Evolutionary conservation across 345 rosid species (phyloP), one percentile per base, ranked within the genome.

Genomic region (Eucalyptus grandis): DNA sequence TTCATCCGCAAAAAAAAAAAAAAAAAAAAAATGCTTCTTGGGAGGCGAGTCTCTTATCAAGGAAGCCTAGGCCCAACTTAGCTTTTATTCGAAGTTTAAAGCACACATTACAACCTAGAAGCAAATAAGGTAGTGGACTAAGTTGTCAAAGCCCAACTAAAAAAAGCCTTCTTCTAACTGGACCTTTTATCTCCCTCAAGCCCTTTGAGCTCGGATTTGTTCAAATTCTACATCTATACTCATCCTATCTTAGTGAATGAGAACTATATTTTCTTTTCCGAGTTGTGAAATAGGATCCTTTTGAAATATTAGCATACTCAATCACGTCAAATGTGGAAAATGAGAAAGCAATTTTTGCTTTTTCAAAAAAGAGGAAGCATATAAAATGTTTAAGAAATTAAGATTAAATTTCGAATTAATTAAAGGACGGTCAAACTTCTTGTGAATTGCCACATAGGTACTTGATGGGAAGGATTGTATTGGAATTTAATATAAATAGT

Each of bases 361-460:
- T n/a, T 65, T n/a, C 22, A 1, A 31, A 69, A 67, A 31, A 31
- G 7, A 4, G 24, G 11, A 69, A 69, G 11, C 24, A 5, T 9
- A 69, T 34, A 69, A 69, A 34, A 31, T 31, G 4, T 17, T n/a
- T 34, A 69, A 69, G 24, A 34, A 69, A 69, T 69, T 2, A 69
- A 69, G 4, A 69, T 69, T 69, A 69, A 34, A 9, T 69, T 69
- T 3, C 13, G 17, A 31, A 69, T 31, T 69, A 17, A 17, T 17
- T 10, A 26, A 6, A 56, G 3, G 30, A 2, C 6, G 6, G 3
- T 9, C 6, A 0, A 0, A 56, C 3, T 24, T 12, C 0, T 40
- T 24, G 15, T 37, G 15, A 6, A 77, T 77, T 7, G 6, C 1
- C 8, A 19, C 2, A 0, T 77, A 40, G 0, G 1, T 37, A 77